Evolutionary conservation across 2,329 filamentous ascomycete genomes (phyloP).

Genomic region (Neopestalotiopsis sp.): DNA sequence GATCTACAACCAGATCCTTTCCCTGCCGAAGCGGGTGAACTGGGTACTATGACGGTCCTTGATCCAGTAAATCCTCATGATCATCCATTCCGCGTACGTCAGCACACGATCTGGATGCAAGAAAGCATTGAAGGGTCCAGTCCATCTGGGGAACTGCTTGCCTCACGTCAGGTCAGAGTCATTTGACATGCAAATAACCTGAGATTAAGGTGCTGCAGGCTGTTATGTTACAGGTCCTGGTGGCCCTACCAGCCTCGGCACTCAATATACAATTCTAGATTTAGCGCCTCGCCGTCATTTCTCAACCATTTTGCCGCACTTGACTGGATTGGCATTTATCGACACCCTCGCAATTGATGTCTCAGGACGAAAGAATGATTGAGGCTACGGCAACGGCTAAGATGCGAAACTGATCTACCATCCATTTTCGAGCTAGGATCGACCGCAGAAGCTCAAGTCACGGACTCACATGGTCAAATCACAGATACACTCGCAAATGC

Average conservation of each 20-base stretch:
- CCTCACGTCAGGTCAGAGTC: neutral
- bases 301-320: neutral
- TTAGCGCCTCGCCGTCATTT: constrained; percentile 1
- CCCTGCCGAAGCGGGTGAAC: neutral
- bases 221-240: neutral
- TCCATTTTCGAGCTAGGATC: neutral
- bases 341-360: neutral
- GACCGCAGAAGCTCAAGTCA: neutral
- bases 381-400: neutral
- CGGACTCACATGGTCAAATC: neutral
- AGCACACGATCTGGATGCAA: neutral
- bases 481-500: neutral
- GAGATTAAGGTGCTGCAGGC: neutral
- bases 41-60: neutral
- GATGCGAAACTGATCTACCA: neutral
- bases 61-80: neutral
- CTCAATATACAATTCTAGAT: neutral
- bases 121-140: neutral
- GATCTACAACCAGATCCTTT: neutral
- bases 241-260: neutral
- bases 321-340: neutral
- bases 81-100: neutral
- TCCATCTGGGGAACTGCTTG: neutral
- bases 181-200: neutral
- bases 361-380: neutral